Base-by-base conservation (phyloP, 192 early-diverging fungal species). In the Mortierella hygrophila region DNA sequence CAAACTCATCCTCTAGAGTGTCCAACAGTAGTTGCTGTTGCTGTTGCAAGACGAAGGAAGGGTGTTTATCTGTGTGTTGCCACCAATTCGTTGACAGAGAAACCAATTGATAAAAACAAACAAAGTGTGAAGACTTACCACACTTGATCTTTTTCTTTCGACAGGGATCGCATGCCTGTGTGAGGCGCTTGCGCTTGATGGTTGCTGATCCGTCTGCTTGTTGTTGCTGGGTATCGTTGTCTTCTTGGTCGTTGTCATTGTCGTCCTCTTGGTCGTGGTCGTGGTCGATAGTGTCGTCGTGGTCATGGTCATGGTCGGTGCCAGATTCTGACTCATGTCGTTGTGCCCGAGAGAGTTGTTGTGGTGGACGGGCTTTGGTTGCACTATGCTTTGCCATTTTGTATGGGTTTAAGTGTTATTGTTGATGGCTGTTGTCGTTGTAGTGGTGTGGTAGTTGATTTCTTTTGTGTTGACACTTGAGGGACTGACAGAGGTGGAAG, bases 121-220 rank as follows among this genome's bases (percentile, higher is more conserved):
- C 8, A 13, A 71, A 16, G 47, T 11, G 26, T 6, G 18, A 42
- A 21, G 47, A 46, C 83, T 63, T 86, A 86, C 89, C 87, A 63
- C 90, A 91, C 82, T 89, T 88, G 68, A 89, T 90, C 83, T 96
- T 96, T 89, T 96, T 96, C 72, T 94, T 93, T 72, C 94, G 91
- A 81, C 95, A 96, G 21, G 90, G 89, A 71, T 95, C 95, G 73
- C 95, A 96, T 68, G 95, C 95, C 78, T 95, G 94, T 4, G 93
- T 94, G 26, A 93, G 88, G 35, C 95, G 81, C 68, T 93, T 95
- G 52, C 94, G 82, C 77, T 94, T 94, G 32, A 82, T 71, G 26
- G 69, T 68, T 8, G 77, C 35, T 13, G 78, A 73, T 60, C 74
- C 79, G 13, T 35, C 55, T 6, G 65, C 29, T 0, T 32, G 41